Conservation (phyloP, 1,139 yeast species). For the Yamadazyma diddensiae region DNA sequence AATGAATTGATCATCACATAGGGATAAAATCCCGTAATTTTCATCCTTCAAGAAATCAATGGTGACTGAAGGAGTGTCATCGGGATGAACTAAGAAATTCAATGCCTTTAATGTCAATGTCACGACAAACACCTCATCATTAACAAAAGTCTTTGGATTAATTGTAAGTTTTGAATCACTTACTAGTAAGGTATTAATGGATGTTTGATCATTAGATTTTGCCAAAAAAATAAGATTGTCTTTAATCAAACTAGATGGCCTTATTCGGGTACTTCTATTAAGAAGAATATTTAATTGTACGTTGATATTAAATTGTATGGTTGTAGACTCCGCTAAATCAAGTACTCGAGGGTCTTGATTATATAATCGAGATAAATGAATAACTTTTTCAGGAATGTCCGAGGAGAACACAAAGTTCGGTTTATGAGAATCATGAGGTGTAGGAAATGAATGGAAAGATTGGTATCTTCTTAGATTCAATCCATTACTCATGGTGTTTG, state of each 20-base stretch:
- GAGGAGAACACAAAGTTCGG: conserved; percentile 43
- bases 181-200: conserved; percentile 7
- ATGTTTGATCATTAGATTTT: conserved; percentile 15
- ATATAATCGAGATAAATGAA: conserved; percentile 8
- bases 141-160: conserved; percentile 10
- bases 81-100: conserved; percentile 19
- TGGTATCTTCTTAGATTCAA: conserved; percentile 15
- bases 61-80: conserved; percentile 10
- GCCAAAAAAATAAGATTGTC: conserved; percentile 37
- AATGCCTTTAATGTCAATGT: conserved; percentile 24
- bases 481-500: conserved; percentile 8
- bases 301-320: conserved; percentile 25
- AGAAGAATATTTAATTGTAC: conserved; percentile 38
- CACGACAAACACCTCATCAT: conserved; percentile 35
- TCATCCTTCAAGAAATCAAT: conserved; percentile 33
- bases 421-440: conserved; percentile 25
- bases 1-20: conserved; percentile 29
- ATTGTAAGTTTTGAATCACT: conserved; percentile 9
- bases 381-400: conserved; percentile 27
- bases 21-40: conserved; percentile 25
- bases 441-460: conserved; percentile 15
- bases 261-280: conserved; percentile 26
- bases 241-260: conserved; percentile 32
- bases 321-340: conserved; percentile 7
- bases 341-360: conserved; percentile 2